These are phyloP conservation scores for Magnaporthiopsis poae DNA, from an alignment of 2,329 filamentous ascomycete genomes.

Conservation along the genomic window DNA sequence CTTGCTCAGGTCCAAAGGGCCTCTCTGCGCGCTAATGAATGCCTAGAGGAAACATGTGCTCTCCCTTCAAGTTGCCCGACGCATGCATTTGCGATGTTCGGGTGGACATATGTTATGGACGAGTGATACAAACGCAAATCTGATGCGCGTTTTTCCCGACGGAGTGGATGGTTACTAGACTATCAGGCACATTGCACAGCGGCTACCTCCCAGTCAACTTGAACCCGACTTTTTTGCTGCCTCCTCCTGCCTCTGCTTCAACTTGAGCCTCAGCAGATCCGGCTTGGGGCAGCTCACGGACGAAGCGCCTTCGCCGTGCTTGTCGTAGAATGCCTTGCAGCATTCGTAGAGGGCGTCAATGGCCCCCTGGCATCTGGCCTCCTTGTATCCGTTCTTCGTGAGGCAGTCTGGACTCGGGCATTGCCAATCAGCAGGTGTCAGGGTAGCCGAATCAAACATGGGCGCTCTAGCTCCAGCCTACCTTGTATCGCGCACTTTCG, in stretches of 20 bases:
- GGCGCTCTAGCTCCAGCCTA: conserved; percentile 25
- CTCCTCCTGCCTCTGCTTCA: conserved; percentile 55
- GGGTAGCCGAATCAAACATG: conserved; percentile 1
- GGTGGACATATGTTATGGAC: conserved; percentile 28
- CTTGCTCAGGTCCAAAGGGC: conserved; percentile 79
- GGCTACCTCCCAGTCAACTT: neutral
- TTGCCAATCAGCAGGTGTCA: conserved; percentile 14
- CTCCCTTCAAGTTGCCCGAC: conserved; percentile 61
- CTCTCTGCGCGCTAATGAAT: conserved; percentile 93
- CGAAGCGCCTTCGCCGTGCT: conserved; percentile 64
- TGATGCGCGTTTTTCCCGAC: neutral
- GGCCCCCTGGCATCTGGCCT: conserved; percentile 67
- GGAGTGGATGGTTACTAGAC: neutral
- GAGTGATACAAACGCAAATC: conserved; percentile 26
- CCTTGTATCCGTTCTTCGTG: conserved; percentile 72
- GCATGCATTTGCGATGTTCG: conserved; percentile 26
- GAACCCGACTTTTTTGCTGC: neutral
- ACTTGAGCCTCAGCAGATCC: conserved; percentile 67
- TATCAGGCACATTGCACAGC: neutral
- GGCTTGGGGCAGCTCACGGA: conserved; percentile 81
- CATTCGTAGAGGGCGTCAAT: conserved; percentile 87
- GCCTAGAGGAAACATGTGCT: conserved; percentile 74
- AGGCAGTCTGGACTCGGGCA: conserved; percentile 57
- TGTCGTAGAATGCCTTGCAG: conserved; percentile 78
- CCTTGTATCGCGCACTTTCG: conserved; percentile 79